These are phyloP conservation scores for Silene latifolia DNA, from an alignment of 148 eudicot genomes.

Conservation along the genomic window DNA sequence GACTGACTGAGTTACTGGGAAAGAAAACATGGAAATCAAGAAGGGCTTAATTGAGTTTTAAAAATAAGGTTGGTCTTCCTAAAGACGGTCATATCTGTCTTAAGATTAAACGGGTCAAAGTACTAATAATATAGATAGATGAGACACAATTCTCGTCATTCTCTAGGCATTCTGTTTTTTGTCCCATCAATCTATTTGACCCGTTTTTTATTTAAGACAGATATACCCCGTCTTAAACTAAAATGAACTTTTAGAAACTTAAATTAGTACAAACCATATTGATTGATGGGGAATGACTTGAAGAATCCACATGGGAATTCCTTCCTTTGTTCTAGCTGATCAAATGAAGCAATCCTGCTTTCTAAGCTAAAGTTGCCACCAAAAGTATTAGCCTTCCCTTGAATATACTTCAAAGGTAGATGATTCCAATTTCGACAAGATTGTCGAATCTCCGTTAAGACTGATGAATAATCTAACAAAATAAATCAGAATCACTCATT, in stretches of 20 bases:
- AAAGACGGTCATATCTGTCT: too few species aligned
- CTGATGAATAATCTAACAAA: slow-evolving; percentile 56
- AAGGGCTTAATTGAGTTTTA: not conserved
- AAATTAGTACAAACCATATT: slow-evolving; percentile 45
- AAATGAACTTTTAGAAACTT: not conserved
- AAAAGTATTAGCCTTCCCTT: slow-evolving; percentile 48
- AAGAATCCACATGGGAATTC: slow-evolving; percentile 85
- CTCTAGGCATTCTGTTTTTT: too few species aligned
- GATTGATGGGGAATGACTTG: slow-evolving; percentile 49
- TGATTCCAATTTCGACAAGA: slow-evolving; percentile 30
- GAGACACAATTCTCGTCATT: too few species aligned
- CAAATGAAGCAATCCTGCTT: slow-evolving; percentile 52
- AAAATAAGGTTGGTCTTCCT: too few species aligned
- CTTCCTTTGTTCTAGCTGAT: slow-evolving; percentile 34
- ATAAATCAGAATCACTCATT: slow-evolving; percentile 14
- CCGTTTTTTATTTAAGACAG: too few species aligned
- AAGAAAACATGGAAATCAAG: not conserved
- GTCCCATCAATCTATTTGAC: too few species aligned
- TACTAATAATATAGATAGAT: too few species aligned
- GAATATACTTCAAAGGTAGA: slow-evolving; percentile 44
- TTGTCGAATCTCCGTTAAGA: slow-evolving; percentile 44
- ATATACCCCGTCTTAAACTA: too few species aligned
- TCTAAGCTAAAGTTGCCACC: slow-evolving; percentile 60
- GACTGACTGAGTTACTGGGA: too few species aligned
- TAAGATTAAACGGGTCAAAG: too few species aligned